Evolutionary conservation across 768 basidiomycete species (phyloP).

Genomic region (Tylopilus plumbeoviolaceoides): DNA sequence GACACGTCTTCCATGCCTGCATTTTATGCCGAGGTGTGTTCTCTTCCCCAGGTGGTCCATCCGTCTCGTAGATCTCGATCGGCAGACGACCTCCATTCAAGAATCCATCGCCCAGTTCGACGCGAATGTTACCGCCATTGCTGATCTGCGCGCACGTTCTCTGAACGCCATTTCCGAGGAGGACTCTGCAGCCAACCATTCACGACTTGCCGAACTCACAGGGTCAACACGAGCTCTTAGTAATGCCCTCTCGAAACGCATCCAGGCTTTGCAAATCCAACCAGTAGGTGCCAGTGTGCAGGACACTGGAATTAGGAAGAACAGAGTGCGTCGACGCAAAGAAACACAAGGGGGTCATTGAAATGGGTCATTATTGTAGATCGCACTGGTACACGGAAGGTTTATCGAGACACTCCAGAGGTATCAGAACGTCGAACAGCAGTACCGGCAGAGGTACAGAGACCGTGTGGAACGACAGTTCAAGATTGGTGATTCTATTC

Average conservation of each 20-base stretch:
- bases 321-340: conserved; percentile 17
- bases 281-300: conserved; percentile 30
- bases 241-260: conserved; percentile 53
- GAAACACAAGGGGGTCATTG: neutral
- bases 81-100: conserved; percentile 48
- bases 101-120: conserved; percentile 42
- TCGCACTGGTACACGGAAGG: conserved; percentile 56
- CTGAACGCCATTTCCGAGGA: conserved; percentile 47
- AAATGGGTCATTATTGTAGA: conserved; percentile 33
- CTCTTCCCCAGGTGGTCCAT: neutral
- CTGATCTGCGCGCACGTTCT: conserved; percentile 48
- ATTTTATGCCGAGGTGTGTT: conserved; percentile 32
- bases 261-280: conserved; percentile 51
- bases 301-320: conserved; percentile 45
- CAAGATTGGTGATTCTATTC: conserved; percentile 54
- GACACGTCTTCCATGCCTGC: conserved; percentile 27
- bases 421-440: conserved; percentile 74
- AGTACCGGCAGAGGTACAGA: conserved; percentile 59
- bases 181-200: conserved; percentile 36
- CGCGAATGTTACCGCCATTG: conserved; percentile 42
- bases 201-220: conserved; percentile 55
- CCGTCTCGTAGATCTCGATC: neutral
- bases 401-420: conserved; percentile 75
- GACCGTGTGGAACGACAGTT: conserved; percentile 72
- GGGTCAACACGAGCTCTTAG: conserved; percentile 57